Conservation (phyloP, 306 rosid genomes). For the Inga laurina region DNA sequence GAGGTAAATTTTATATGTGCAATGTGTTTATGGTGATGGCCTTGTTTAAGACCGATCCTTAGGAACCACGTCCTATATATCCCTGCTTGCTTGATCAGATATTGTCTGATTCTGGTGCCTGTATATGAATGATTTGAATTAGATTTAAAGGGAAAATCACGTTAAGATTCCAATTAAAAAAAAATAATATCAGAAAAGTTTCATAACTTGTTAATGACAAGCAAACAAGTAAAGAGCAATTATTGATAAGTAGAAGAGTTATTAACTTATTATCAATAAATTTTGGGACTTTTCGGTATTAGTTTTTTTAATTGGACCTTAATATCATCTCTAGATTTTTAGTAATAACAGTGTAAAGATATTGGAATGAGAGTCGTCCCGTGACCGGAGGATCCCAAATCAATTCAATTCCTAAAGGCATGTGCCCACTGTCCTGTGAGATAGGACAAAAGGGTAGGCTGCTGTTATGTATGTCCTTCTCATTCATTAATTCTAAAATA, state of each 20-base stretch:
- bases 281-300: too few species aligned
- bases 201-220: too few species aligned
- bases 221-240: too few species aligned
- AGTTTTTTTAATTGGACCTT: too few species aligned
- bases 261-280: too few species aligned
- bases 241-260: too few species aligned
- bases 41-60: background rate
- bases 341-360: too few species aligned
- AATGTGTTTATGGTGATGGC: conserved; percentile 2
- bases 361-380: background rate
- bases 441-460: background rate
- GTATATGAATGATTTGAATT: background rate
- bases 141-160: background rate
- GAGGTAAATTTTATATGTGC: conserved; percentile 13
- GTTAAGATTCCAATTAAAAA: too few species aligned
- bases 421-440: background rate
- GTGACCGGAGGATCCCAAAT: background rate
- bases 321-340: too few species aligned
- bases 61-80: background rate
- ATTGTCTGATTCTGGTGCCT: background rate
- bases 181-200: too few species aligned
- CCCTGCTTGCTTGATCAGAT: background rate
- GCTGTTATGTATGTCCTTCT: background rate
- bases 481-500: background rate
- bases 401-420: background rate